Evolutionary conservation across 495 filamentous ascomycete species (phyloP).

Genomic region (Aspergillus nidulans): DNA sequence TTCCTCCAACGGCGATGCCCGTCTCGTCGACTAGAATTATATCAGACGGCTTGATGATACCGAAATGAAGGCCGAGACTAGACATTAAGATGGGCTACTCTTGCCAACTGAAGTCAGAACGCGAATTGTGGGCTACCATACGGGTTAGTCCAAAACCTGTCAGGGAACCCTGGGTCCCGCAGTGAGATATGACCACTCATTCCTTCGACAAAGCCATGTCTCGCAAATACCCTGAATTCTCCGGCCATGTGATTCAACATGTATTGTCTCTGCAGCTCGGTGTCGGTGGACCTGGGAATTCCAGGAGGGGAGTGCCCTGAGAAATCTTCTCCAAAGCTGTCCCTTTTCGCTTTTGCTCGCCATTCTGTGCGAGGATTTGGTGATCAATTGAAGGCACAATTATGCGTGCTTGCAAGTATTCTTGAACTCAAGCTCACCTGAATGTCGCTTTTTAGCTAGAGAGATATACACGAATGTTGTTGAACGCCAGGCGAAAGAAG

Average conservation of each 20-base stretch:
- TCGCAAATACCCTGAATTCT: slow-evolving; percentile 28
- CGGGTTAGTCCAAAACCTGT: slow-evolving; percentile 57
- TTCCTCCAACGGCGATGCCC: slow-evolving; percentile 33
- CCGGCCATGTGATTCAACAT: slow-evolving; percentile 47
- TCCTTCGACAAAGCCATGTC: slow-evolving; percentile 28
- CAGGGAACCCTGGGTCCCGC: slow-evolving; percentile 21
- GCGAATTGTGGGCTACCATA: slow-evolving; percentile 27
- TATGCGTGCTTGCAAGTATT: not conserved
- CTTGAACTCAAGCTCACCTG: not conserved
- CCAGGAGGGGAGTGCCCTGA: slow-evolving; percentile 14
- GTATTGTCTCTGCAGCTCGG: slow-evolving; percentile 40
- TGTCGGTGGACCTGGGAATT: slow-evolving; percentile 33
- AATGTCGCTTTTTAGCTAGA: not conserved
- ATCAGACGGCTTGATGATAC: slow-evolving; percentile 25
- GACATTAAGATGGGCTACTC: not conserved
- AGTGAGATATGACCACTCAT: slow-evolving; percentile 31
- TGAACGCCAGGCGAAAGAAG: not conserved
- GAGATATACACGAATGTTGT: not conserved
- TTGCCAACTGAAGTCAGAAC: slow-evolving; percentile 23
- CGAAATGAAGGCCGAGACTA: slow-evolving; percentile 41
- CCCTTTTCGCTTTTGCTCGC: not conserved
- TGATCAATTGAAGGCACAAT: slow-evolving; percentile 6
- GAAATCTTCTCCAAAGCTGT: slow-evolving; percentile 14
- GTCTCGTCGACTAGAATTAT: slow-evolving; percentile 35
- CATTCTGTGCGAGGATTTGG: not conserved